Percentiles rank a stretch among this genome's conserved stretches.
phyloP scores from a whole-genome alignment of 352 stramenopile genomes.

The Phytophthora pseudosyringae region DNA sequence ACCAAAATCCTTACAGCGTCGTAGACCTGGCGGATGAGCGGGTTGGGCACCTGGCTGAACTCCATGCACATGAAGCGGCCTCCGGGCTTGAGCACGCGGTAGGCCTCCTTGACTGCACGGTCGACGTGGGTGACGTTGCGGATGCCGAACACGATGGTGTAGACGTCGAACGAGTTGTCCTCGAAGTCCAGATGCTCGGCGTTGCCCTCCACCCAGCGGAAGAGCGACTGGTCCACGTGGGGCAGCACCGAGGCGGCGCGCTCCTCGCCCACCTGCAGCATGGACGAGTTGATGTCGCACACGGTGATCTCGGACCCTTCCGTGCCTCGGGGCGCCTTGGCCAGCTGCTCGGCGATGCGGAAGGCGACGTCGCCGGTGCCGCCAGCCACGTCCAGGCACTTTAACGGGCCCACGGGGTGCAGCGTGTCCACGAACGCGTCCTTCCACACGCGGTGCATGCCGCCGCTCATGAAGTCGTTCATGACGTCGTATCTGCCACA shows the following conservation, averaged over 20 bases:
- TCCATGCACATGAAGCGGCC: conserved; percentile 99
- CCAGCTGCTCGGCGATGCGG: conserved; percentile 90
- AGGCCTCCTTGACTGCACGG: conserved; percentile 94
- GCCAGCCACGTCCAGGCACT: conserved; percentile 96
- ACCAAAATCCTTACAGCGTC: conserved; percentile 74
- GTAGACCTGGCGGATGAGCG: conserved; percentile 94
- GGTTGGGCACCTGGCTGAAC: conserved; percentile 96
- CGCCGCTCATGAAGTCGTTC: conserved; percentile 99
- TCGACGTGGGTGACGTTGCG: conserved; percentile 99
- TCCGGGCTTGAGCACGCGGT: conserved; percentile 95
- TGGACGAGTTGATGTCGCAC: conserved; percentile 99
- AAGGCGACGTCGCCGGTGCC: conserved; percentile 99
- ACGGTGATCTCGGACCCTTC: conserved; percentile 91
- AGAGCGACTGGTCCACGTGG: conserved; percentile 57
- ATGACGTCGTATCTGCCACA: conserved; percentile 95
- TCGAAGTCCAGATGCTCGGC: conserved; percentile 96
- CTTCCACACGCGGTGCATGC: conserved; percentile 97
- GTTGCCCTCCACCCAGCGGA: conserved; percentile 95
- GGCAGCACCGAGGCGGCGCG: conserved; percentile 82
- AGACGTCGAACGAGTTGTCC: conserved; percentile 97
- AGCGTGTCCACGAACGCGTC: conserved; percentile 94
- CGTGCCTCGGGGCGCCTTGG: conserved; percentile 37
- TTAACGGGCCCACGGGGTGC: conserved; percentile 74
- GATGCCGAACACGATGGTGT: conserved; percentile 99
- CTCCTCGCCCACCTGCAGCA: conserved; percentile 96